Conservation (phyloP, 208 protist genomes). For the Trichomonas tenax region DNA sequence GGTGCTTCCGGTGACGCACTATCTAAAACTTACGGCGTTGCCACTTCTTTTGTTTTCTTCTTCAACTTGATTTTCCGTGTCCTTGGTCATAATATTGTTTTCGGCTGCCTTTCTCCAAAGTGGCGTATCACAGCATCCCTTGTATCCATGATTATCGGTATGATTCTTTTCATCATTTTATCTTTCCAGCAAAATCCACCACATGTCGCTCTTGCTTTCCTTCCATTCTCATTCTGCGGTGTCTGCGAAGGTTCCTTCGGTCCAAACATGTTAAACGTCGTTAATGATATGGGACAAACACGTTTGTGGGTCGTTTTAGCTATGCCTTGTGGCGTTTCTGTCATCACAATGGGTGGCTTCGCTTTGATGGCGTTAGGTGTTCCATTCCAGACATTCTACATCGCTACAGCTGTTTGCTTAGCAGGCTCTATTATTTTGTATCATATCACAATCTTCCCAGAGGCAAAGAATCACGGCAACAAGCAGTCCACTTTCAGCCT, state of each 20-base stretch:
- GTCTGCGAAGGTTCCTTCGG: neutral
- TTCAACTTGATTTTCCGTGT: slow-evolving; percentile 11
- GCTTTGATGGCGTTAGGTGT: neutral
- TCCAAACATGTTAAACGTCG: neutral
- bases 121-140: neutral
- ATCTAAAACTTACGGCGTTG: neutral
- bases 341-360: neutral
- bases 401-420: neutral
- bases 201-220: neutral
- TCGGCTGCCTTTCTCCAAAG: neutral
- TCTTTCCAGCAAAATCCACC: neutral
- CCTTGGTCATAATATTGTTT: neutral
- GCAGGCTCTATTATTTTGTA: neutral
- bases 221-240: neutral
- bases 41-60: neutral
- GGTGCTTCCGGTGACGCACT: neutral
- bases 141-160: neutral
- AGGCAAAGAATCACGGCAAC: neutral
- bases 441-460: neutral
- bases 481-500: neutral
- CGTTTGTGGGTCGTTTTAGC: neutral
- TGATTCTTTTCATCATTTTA: neutral
- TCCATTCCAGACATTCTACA: neutral
- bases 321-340: neutral
- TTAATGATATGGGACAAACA: neutral